Evolutionary conservation across 305 asterid genomes (phyloP).

Genomic region (Nicotiana rustica): DNA sequence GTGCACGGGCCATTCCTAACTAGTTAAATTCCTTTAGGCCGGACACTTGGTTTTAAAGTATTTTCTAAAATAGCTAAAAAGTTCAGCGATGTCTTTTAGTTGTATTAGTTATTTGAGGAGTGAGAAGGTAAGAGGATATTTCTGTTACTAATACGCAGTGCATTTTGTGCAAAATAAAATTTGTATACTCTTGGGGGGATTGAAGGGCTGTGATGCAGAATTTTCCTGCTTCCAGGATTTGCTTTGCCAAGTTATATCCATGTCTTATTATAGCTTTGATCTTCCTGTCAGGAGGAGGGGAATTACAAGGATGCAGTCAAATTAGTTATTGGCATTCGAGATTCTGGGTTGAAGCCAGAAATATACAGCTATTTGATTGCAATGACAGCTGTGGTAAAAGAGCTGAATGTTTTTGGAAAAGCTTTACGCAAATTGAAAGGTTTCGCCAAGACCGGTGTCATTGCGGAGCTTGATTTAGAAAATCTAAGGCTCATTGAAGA

Average conservation of each 20-base stretch:
- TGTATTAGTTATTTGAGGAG: no score
- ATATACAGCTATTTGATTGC: constrained; percentile 88
- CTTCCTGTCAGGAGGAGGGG: constrained; percentile 74
- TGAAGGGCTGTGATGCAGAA: not conserved
- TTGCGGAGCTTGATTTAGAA: constrained; percentile 63
- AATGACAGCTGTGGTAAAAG: constrained; percentile 93
- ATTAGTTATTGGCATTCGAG: constrained; percentile 73
- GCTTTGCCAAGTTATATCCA: constrained; percentile 20
- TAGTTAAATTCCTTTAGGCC: no score
- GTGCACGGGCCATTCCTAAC: no score
- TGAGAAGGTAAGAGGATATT: no score
- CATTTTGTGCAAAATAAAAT: no score
- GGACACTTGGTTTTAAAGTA: no score
- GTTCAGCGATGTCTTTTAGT: no score
- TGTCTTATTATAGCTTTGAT: not conserved
- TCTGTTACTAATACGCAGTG: no score
- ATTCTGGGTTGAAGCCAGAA: constrained; percentile 80
- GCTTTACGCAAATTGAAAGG: constrained; percentile 76
- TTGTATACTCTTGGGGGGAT: no score
- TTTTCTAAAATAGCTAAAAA: no score
- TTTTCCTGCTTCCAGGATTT: not conserved
- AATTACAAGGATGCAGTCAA: constrained; percentile 75
- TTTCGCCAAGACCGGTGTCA: constrained; percentile 62
- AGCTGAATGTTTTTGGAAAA: constrained; percentile 89
- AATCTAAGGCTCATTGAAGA: constrained; percentile 58